Evolutionary conservation across 768 basidiomycete species (phyloP).

Genomic region (Suillus placidus): DNA sequence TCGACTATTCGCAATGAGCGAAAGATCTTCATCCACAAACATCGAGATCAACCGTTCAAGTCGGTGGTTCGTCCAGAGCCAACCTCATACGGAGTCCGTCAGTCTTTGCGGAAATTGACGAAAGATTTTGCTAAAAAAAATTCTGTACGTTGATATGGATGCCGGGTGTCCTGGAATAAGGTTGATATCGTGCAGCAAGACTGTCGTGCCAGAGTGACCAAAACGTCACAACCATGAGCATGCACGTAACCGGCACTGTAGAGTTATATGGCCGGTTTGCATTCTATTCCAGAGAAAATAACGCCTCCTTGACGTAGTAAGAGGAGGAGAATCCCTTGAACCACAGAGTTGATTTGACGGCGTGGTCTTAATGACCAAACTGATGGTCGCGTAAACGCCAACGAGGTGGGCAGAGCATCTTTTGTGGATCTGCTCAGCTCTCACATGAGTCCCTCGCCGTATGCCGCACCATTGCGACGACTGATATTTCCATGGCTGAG

Average conservation of each 20-base stretch:
- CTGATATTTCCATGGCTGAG: background rate
- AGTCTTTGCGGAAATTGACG: background rate
- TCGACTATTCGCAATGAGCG: background rate
- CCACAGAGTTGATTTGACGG: background rate
- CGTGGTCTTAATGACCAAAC: background rate
- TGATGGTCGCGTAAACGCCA: background rate
- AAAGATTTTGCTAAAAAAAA: background rate
- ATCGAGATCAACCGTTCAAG: background rate
- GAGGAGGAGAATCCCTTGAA: background rate
- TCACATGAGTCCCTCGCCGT: background rate
- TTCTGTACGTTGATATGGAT: background rate
- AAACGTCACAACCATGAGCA: background rate
- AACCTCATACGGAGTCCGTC: background rate
- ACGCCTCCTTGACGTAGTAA: background rate
- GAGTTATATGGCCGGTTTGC: background rate
- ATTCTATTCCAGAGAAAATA: background rate
- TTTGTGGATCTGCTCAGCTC: background rate
- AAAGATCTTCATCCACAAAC: background rate
- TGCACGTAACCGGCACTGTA: background rate
- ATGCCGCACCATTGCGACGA: background rate
- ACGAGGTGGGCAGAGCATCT: background rate
- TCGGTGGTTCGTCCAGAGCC: background rate
- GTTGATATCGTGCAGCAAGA: background rate
- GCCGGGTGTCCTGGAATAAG: background rate
- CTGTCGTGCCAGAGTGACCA: background rate